These are phyloP conservation scores for Fusarium coicis DNA, from an alignment of 2,329 filamentous ascomycete genomes.

Conservation along the genomic window DNA sequence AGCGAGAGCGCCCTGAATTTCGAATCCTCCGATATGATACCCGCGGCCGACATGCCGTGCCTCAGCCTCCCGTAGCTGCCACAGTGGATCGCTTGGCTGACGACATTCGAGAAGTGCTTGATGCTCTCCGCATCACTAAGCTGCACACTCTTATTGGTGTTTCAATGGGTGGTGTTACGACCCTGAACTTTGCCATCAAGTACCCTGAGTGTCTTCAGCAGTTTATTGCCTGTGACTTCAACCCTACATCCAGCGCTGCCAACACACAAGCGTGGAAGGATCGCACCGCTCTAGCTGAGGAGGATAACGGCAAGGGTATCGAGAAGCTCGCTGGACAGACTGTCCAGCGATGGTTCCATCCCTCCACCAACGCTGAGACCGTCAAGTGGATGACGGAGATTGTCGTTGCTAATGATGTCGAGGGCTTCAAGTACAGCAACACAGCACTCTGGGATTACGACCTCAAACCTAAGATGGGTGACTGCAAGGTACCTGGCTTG, in stretches of 20 bases:
- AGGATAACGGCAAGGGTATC: constrained; percentile 67
- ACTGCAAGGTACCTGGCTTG: constrained; percentile 67
- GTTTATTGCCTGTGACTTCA: constrained; percentile 84
- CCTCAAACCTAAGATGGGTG: constrained; percentile 65
- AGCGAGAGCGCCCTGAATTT: constrained; percentile 68
- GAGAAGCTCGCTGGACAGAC: constrained; percentile 75
- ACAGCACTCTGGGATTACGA: constrained; percentile 79
- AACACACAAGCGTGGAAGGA: constrained; percentile 86
- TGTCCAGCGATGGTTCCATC: constrained; percentile 83
- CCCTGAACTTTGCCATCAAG: constrained; percentile 76
- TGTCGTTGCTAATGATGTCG: constrained; percentile 74
- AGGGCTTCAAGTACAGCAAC: constrained; percentile 75
- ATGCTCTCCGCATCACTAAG: constrained; percentile 74
- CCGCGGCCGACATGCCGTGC: constrained; percentile 71
- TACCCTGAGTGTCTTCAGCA: constrained; percentile 67
- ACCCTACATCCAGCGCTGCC: constrained; percentile 74
- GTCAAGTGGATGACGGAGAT: constrained; percentile 72
- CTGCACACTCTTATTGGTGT: constrained; percentile 79
- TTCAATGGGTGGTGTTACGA: constrained; percentile 82
- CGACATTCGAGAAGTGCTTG: constrained; percentile 74
- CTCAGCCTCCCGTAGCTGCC: constrained; percentile 60
- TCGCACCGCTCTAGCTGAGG: constrained; percentile 74
- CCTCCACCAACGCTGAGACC: constrained; percentile 57
- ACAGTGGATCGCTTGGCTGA: constrained; percentile 73
- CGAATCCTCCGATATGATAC: constrained; percentile 81